phyloP scores from a whole-genome alignment of 495 filamentous ascomycete genomes.

The Lindgomyces ingoldianus region DNA sequence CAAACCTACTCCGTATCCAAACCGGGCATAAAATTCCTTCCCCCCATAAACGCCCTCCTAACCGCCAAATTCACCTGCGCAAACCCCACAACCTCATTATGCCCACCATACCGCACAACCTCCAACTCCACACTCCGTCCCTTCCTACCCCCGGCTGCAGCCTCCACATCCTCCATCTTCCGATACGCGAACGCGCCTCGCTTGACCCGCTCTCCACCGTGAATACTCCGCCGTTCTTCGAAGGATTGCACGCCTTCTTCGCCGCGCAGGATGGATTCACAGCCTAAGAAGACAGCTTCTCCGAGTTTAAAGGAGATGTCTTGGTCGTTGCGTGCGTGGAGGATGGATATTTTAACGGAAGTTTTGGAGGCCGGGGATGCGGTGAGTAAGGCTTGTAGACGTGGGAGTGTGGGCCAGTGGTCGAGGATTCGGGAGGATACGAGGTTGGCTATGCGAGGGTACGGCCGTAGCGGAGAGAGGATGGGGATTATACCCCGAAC shows the following conservation, averaged over 20 bases:
- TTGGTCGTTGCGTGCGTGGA: slow-evolving; percentile 43
- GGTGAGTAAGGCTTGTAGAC: slow-evolving; percentile 45
- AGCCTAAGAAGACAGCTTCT: slow-evolving; percentile 36
- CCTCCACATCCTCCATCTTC: slow-evolving; percentile 24
- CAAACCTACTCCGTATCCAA: slow-evolving; percentile 20
- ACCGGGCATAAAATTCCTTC: slow-evolving; percentile 37
- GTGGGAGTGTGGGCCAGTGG: slow-evolving; percentile 56
- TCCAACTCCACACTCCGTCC: slow-evolving; percentile 53
- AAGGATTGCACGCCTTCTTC: slow-evolving; percentile 42
- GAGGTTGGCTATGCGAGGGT: slow-evolving; percentile 55
- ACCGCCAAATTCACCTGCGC: slow-evolving; percentile 61
- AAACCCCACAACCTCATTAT: slow-evolving; percentile 58
- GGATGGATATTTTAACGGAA: slow-evolving; percentile 18
- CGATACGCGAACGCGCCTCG: slow-evolving; percentile 34
- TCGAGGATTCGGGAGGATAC: slow-evolving; percentile 54
- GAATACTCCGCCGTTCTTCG: slow-evolving; percentile 38
- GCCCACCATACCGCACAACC: slow-evolving; percentile 60
- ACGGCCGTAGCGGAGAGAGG: slow-evolving; percentile 67
- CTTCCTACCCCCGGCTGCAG: not conserved
- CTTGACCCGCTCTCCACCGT: slow-evolving; percentile 40
- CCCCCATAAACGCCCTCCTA: slow-evolving; percentile 62
- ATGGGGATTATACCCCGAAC: slow-evolving; percentile 76
- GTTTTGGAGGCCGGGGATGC: slow-evolving; percentile 5
- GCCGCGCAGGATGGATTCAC: slow-evolving; percentile 45
- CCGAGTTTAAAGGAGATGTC: slow-evolving; percentile 42